phyloP scores from a whole-genome alignment of 371 early-diverging fungal genomes.

The Gilbertella persicaria region DNA sequence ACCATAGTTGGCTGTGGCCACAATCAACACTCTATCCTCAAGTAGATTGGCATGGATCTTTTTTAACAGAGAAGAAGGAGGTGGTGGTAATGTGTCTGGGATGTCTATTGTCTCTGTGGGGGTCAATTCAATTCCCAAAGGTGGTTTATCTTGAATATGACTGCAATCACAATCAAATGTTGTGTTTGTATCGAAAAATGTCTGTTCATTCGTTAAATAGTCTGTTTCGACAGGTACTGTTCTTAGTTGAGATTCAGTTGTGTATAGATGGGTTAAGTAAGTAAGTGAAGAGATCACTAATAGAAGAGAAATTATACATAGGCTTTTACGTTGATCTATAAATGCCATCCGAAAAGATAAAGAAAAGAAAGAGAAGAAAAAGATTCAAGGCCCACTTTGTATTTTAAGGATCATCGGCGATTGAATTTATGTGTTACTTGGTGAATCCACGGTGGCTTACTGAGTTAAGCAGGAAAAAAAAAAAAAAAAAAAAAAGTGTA shows the following conservation, averaged over 20 bases:
- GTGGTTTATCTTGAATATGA: not conserved
- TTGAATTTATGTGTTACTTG: no score
- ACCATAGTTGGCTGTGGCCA: slow-evolving; percentile 49
- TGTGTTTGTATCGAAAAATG: slow-evolving; percentile 10
- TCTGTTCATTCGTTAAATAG: slow-evolving; percentile 19
- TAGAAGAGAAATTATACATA: not conserved
- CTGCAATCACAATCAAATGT: slow-evolving; percentile 3
- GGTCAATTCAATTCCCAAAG: no score
- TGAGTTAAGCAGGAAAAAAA: not conserved
- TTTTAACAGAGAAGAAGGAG: slow-evolving; percentile 26
- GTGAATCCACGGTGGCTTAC: not conserved
- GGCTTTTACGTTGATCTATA: slow-evolving; percentile 14
- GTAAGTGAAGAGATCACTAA: slow-evolving; percentile 6
- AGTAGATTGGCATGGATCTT: slow-evolving; percentile 38
- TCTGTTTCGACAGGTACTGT: slow-evolving; percentile 1
- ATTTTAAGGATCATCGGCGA: no score
- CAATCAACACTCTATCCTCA: slow-evolving; percentile 36
- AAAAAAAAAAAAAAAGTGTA: not conserved
- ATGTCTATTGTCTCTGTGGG: slow-evolving; percentile 10
- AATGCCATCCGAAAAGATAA: slow-evolving; percentile 1
- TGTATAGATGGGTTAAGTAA: slow-evolving; percentile 9
- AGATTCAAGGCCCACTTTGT: no score
- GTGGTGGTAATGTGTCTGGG: slow-evolving; percentile 30
- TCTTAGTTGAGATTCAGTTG: slow-evolving; percentile 4
- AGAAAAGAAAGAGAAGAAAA: slow-evolving; percentile 2